Base-by-base conservation (phyloP, 768 basidiomycete genomes). In the Imleria badia region DNA sequence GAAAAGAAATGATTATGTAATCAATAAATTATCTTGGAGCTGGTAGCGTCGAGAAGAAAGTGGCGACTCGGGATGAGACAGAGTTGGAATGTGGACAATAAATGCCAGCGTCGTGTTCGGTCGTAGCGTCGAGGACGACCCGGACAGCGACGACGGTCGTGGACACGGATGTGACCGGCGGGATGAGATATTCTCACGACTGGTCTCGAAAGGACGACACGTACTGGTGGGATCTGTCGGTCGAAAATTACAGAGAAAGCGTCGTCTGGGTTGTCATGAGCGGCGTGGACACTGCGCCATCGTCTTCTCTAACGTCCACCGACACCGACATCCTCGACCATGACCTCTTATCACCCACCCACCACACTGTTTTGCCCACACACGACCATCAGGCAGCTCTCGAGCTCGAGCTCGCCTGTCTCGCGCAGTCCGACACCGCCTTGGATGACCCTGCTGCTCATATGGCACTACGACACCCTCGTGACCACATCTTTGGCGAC, bases 221-320 rank as follows among this genome's bases (percentile, higher is more conserved):
- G 48, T 48, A 52, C 43, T 47, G 58, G 65, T 56, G 60, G 65
- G 51, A 56, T 60, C 48, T 51, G 46, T 60, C 51, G 60, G 56
- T 45, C 38, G 55, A 64, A 65, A 62, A 44, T 56, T 43, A 48
- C 59, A 45, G 45, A 42, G 48, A 60, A 60, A 60, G 50, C 65
- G 56, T 47, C 59, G 63, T 55, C 58, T 42, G 49, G 57, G 59
- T 36, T 62, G 63, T 70, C 74, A 78, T 78, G 77, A 77, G 68
- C 71, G 73, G 75, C 69, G 71, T 72, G 61, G 72, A 73, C 68
- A 66, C 72, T 69, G 66, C 68, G 64, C 62, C 60, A 49, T 52
- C 58, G 47, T 57, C 70, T 42, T 60, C 69, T 62, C 64, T 66
- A 47, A 54, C 68, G 58, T 66, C 70, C 41, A 48, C 64, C 62